Conservation (phyloP, 2,329 filamentous ascomycete genomes). For the Colletotrichum truncatum region DNA sequence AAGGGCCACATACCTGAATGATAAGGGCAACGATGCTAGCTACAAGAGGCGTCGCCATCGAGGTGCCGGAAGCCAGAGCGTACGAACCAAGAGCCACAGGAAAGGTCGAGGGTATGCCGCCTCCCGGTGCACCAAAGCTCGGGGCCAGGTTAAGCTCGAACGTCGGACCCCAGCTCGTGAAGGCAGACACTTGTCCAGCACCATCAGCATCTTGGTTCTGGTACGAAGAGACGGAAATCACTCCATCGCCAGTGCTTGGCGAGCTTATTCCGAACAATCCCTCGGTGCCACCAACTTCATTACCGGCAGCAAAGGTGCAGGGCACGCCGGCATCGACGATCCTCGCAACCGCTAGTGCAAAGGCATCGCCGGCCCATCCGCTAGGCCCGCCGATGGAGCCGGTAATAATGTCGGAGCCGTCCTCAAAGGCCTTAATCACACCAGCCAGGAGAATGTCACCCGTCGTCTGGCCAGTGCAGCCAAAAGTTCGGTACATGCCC, state of each 20-base stretch:
- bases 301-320: conserved; percentile 63
- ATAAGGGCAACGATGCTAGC: conserved; percentile 65
- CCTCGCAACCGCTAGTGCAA: conserved; percentile 57
- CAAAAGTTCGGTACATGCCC: conserved; percentile 48
- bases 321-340: conserved; percentile 64
- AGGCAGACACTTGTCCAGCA: conserved; percentile 37
- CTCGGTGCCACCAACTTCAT: conserved; percentile 46
- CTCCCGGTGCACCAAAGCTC: conserved; percentile 63
- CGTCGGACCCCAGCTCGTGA: conserved; percentile 69
- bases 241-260: conserved; percentile 57
- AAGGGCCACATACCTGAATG: conserved; percentile 52
- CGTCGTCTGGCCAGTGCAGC: conserved; percentile 39
- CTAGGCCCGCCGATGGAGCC: conserved; percentile 59
- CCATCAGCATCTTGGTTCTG: conserved; percentile 46
- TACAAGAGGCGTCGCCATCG: conserved; percentile 67
- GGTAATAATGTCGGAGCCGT: conserved; percentile 60
- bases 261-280: conserved; percentile 61
- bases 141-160: conserved; percentile 67
- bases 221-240: conserved; percentile 59
- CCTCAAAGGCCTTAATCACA: conserved; percentile 49
- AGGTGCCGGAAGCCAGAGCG: conserved; percentile 64
- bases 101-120: conserved; percentile 67
- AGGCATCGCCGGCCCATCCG: conserved; percentile 62
- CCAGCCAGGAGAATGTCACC: conserved; percentile 50
- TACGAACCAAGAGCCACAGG: conserved; percentile 57